Base-by-base conservation (phyloP, 192 early-diverging fungal genomes). In the Dissophora globulifera region DNA sequence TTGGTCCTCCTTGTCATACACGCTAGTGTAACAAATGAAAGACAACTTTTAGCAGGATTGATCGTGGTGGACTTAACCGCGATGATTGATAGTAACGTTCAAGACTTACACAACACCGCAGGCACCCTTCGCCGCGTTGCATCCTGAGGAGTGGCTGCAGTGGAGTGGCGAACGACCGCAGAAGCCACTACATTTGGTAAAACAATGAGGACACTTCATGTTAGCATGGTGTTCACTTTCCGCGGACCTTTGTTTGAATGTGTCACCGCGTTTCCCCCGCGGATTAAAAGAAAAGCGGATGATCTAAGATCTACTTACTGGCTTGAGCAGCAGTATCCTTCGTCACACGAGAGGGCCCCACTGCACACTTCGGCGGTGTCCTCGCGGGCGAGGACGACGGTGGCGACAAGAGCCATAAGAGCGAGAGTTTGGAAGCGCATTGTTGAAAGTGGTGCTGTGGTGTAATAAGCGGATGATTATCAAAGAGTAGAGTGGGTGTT, bases 101-200 rank as follows among this genome's bases (percentile, higher is more conserved):
- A n/a, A n/a, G n/a, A n/a, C 71, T 55, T 66, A 75, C 49, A 78
- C 58, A 53, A 67, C 51, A 15, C 84, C 84, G 40, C 83, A 86
- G 42, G 67, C 70, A 2, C 79, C 80, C 26, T 83, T 66, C 48
- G 67, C 78, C 0, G 74, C 55, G 55, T 82, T 68, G 55, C 68
- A 79, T 71, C 84, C 84, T 70, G 38, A 31, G 23, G 50, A 53
- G 38, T 63, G 5, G 19, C 52, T 54, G 32, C 70, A 82, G 23
- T 64, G 59, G 2, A 53, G 31, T 1, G 55, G 4, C 32, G 60
- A 42, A 19, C 58, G 48, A 17, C 71, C 62, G 25, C 71, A 75
- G 50, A 75, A 75, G n/a, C 62, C 71, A 22, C 62, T 75, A 60
- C 4, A 13, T 9, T 27, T 26, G 4, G 52, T 12, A 43, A 31